A percentile compares a stretch with the other conserved stretches of the same genome.
These are phyloP conservation scores for Tolypocladium cylindrosporum DNA, from an alignment of 2,329 filamentous ascomycete species.

Conservation along the genomic window DNA sequence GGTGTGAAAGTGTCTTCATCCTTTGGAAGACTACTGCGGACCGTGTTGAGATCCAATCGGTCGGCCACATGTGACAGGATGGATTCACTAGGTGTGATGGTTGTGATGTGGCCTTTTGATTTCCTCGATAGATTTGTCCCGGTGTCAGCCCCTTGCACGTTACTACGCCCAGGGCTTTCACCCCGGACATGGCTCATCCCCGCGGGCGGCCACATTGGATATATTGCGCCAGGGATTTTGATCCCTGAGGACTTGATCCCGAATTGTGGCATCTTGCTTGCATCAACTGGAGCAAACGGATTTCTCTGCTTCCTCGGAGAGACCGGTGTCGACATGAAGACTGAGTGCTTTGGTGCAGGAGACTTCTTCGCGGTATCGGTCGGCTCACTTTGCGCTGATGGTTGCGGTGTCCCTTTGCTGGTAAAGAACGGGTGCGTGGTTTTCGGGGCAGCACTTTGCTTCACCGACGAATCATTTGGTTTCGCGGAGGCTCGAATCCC, in stretches of 20 bases:
- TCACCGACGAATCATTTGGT: slow-evolving; percentile 2
- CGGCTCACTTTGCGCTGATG: slow-evolving; percentile 10
- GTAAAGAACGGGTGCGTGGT: slow-evolving; percentile 33
- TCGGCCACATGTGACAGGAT: slow-evolving; percentile 23
- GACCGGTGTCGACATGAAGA: slow-evolving; percentile 44
- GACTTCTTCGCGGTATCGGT: slow-evolving; percentile 12
- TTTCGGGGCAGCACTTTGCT: slow-evolving; percentile 15
- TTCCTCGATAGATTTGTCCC: slow-evolving; percentile 25
- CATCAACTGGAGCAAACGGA: slow-evolving; percentile 16
- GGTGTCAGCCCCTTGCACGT: neutral
- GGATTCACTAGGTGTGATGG: slow-evolving; percentile 30
- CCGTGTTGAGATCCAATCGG: slow-evolving; percentile 13
- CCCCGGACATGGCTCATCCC: slow-evolving; percentile 56
- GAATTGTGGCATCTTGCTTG: slow-evolving; percentile 25
- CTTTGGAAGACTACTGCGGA: slow-evolving; percentile 17
- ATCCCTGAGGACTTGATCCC: slow-evolving; percentile 33
- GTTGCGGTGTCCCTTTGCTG: slow-evolving; percentile 19
- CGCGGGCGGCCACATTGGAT: slow-evolving; percentile 63
- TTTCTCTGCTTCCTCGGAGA: slow-evolving; percentile 35
- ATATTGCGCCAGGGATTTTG: slow-evolving; percentile 55
- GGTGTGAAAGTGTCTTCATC: slow-evolving; percentile 30
- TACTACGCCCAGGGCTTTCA: slow-evolving; percentile 1
- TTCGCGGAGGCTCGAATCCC: neutral
- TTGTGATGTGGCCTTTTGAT: slow-evolving; percentile 37
- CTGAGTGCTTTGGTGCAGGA: slow-evolving; percentile 22